These are phyloP conservation scores for Kazachstania africana DNA, from an alignment of 805 yeast species.

Conservation along the genomic window DNA sequence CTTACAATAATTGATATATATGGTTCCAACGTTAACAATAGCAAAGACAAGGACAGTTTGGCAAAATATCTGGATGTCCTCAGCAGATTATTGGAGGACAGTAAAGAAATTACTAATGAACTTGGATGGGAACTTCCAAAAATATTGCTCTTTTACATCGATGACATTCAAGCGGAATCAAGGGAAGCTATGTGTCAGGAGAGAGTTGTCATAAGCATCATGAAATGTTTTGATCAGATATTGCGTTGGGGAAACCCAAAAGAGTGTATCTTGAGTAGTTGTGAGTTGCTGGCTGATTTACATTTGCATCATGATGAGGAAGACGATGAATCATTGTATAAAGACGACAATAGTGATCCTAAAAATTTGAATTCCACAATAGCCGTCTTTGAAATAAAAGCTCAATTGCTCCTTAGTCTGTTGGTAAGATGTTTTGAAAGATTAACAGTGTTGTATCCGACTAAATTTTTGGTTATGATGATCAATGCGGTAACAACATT, in stretches of 20 bases:
- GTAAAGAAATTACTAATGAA: slow-evolving; percentile 45
- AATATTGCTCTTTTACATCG: slow-evolving; percentile 42
- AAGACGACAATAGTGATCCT: slow-evolving; percentile 4
- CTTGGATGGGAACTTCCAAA: slow-evolving; percentile 89
- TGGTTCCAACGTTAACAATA: slow-evolving; percentile 10
- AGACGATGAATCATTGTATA: slow-evolving; percentile 6
- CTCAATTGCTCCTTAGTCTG: slow-evolving; percentile 57
- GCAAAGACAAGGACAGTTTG: slow-evolving; percentile 33
- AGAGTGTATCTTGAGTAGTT: slow-evolving; percentile 59
- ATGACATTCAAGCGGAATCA: slow-evolving; percentile 27
- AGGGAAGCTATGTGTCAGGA: slow-evolving; percentile 13
- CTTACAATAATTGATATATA: slow-evolving; percentile 23
- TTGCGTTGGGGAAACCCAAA: slow-evolving; percentile 68
- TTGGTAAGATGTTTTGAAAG: slow-evolving; percentile 44
- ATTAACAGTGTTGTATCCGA: slow-evolving; percentile 62
- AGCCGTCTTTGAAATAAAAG: slow-evolving; percentile 37
- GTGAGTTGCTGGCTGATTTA: slow-evolving; percentile 42
- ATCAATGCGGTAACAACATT: slow-evolving; percentile 46
- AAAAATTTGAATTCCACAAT: slow-evolving; percentile 1
- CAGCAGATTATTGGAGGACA: slow-evolving; percentile 29
- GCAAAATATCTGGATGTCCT: slow-evolving; percentile 35
- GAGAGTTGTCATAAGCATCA: slow-evolving; percentile 25
- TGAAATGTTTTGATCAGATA: slow-evolving; percentile 45
- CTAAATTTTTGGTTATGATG: slow-evolving; percentile 64
- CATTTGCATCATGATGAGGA: not conserved